Evolutionary conservation across 2,329 filamentous ascomycete species (phyloP).

Genomic region (Penicillium sp.): DNA sequence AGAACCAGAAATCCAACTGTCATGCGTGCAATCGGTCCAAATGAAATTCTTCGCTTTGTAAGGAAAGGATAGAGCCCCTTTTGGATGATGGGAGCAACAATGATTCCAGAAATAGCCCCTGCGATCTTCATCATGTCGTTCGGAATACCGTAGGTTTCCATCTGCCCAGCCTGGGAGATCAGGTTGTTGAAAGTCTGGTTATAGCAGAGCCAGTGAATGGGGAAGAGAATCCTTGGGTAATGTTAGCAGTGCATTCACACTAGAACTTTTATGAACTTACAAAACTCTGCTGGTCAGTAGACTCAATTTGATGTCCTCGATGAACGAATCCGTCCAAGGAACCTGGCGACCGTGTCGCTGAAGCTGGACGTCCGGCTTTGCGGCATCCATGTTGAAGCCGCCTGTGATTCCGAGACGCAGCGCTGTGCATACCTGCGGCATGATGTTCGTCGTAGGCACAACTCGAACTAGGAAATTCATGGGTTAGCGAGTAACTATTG

Average conservation of each 20-base stretch:
- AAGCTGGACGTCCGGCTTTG: conserved; percentile 7
- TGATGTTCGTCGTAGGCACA: conserved; percentile 1
- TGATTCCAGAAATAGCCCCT: conserved; percentile 60
- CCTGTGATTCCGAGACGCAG: neutral
- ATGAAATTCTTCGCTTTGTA: conserved; percentile 52
- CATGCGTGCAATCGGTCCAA: conserved; percentile 58
- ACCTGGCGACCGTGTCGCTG: conserved; percentile 2
- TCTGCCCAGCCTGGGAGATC: conserved; percentile 55
- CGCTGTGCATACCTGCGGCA: conserved; percentile 1
- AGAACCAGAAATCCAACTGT: conserved; percentile 58
- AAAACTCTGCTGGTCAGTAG: conserved; percentile 5
- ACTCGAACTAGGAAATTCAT: neutral
- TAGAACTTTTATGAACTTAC: neutral
- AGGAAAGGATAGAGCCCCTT: conserved; percentile 60
- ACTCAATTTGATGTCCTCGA: conserved; percentile 6
- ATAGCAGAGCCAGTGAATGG: conserved; percentile 16
- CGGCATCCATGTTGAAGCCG: conserved; percentile 10
- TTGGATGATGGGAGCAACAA: conserved; percentile 56
- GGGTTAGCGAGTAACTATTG: neutral
- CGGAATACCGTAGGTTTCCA: conserved; percentile 53
- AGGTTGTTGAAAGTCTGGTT: conserved; percentile 24
- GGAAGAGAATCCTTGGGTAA: conserved; percentile 4
- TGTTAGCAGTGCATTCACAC: neutral
- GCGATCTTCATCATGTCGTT: conserved; percentile 65
- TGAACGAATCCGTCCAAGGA: conserved; percentile 7